These are phyloP conservation scores for Salvia hispanica DNA, from an alignment of 257 asterid genomes.

Conservation along the genomic window DNA sequence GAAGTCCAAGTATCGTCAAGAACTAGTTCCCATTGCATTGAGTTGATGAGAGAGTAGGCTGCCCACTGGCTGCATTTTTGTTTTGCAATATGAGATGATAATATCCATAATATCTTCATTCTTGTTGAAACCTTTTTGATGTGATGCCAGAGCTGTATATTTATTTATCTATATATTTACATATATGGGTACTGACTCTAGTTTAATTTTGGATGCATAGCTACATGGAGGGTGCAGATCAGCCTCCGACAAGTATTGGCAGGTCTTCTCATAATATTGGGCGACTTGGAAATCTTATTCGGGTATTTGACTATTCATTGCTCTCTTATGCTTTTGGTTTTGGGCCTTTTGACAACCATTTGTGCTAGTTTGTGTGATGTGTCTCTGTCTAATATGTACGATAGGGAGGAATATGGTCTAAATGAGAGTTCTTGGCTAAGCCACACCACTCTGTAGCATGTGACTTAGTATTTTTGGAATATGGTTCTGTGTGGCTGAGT, in stretches of 20 bases:
- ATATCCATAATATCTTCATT: not conserved
- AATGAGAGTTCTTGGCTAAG: not conserved
- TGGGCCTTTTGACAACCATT: not conserved
- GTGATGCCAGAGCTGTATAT: conserved; percentile 1
- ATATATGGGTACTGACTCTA: not conserved
- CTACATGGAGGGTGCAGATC: conserved; percentile 74
- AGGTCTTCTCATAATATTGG: conserved; percentile 89
- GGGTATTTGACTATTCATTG: conserved; percentile 50
- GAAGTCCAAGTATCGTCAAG: not conserved
- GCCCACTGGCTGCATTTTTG: not conserved
- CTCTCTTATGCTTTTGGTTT: conserved; percentile 16
- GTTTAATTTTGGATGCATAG: conserved; percentile 43
- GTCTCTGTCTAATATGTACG: conserved; percentile 18
- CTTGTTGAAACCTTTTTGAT: not conserved
- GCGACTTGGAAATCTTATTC: conserved; percentile 84
- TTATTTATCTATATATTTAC: not conserved
- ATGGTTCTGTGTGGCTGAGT: conserved; percentile 25
- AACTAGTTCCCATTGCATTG: conserved; percentile 16
- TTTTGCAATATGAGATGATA: not conserved
- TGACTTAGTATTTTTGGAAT: conserved; percentile 11
- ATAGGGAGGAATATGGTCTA: conserved; percentile 10
- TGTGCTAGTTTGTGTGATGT: not conserved
- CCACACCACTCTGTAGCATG: conserved; percentile 18
- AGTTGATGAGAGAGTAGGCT: conserved; percentile 21
- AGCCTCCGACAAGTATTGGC: conserved; percentile 64